Evolutionary conservation across 75 land plant genomes (phyloP), one percentile per base, ranked within the genome.

Genomic region (Azolla pinnata): DNA sequence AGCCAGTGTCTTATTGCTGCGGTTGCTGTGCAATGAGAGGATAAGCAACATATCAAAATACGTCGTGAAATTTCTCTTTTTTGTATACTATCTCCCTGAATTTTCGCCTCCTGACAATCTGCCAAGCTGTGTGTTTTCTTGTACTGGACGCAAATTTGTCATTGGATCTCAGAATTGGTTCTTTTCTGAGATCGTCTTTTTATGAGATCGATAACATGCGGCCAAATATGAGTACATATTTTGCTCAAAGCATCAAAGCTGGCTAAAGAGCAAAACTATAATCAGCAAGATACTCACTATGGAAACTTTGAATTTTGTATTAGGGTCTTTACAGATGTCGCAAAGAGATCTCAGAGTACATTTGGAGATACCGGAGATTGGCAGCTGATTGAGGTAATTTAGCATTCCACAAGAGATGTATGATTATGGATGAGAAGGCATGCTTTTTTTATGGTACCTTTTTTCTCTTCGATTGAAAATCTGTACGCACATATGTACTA

Each of bases 291-390:
- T 7, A 7, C 14, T 38, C 14, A 14, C 42, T 7, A 7, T 7
- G 10, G 14, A 38, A 38, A 38, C 42, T 38, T 38, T 38, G 7
- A 14, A 14, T 38, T 38, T 46, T 3, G 49, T 4, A 46, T 17
- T 46, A 90, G 96, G 74, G 70, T 90, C 54, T 79, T 90, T 29
- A 83, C 83, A 0, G 87, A 83, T 46, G 76, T 84, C 23, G 85
- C 79, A 17, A 81, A 64, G 62, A 74, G 66, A 56, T 75, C 84
- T 10, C 84, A 78, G 49, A 64, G 60, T 62, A 64, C 68, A 18
- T 71, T 77, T 79, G 67, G 67, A 55, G 50, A 51, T 58, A 59
- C 68, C 44, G 74, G 77, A 38, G 67, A 86, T 56, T 90, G 90
- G 96, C 69, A 47, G 61, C 80, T 86, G 60, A 73, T 90, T 65